Conservation (phyloP, 169 alveolate genomes). For the Eimeria tenella region DNA sequence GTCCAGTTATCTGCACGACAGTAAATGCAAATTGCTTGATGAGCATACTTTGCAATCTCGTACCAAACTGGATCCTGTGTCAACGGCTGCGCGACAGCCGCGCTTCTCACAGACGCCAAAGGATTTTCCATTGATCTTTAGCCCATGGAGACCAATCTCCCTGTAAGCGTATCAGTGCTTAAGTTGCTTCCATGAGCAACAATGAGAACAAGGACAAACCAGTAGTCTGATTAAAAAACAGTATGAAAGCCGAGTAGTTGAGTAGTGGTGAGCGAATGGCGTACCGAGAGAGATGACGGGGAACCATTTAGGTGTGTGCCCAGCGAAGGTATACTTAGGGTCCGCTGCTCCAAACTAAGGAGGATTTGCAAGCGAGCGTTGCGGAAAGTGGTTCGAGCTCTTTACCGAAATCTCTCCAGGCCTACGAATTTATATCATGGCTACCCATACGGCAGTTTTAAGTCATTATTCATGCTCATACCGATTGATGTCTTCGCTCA, state of each 20-base stretch:
- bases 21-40: background rate
- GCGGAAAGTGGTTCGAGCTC: background rate
- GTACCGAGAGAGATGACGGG: constrained; percentile 90
- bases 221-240: constrained; percentile 42
- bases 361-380: constrained; percentile 68
- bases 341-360: constrained; percentile 92
- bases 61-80: constrained; percentile 93
- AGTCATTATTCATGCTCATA: constrained; percentile 26
- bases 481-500: constrained; percentile 87
- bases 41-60: background rate
- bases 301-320: constrained; percentile 92
- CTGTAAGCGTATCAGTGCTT: constrained; percentile 81
- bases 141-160: constrained; percentile 91
- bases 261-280: constrained; percentile 17
- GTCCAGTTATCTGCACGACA: constrained; percentile 88
- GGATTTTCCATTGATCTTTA: constrained; percentile 86
- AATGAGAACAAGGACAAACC: background rate
- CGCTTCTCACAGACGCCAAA: constrained; percentile 82
- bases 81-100: constrained; percentile 93
- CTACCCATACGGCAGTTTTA: constrained; percentile 12
- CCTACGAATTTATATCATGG: constrained; percentile 51
- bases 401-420: constrained; percentile 82
- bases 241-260: background rate
- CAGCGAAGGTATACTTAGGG: constrained; percentile 88
- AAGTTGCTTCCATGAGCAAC: background rate